A percentile compares a stretch with the other conserved stretches of the same genome.
phyloP scores from a whole-genome alignment of 2,329 filamentous ascomycete species.

The Tolypocladium inflatum region DNA sequence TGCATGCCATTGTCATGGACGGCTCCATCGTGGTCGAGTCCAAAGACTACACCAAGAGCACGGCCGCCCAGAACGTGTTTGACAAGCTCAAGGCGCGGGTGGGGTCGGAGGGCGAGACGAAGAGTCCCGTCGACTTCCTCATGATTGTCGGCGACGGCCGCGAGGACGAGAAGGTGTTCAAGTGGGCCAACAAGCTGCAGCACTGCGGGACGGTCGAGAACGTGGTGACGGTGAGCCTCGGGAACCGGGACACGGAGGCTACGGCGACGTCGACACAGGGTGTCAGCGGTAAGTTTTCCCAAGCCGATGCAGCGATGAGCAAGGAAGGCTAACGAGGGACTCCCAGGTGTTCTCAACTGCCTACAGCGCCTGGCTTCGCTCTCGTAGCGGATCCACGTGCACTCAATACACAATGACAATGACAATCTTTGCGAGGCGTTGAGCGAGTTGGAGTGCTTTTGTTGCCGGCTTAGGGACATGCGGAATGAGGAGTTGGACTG shows the following conservation, averaged over 20 bases:
- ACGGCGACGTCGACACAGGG: conserved; percentile 80
- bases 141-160: conserved; percentile 85
- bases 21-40: conserved; percentile 78
- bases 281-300: conserved; percentile 62
- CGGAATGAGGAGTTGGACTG: neutral
- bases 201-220: conserved; percentile 50
- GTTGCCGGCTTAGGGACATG: neutral
- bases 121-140: conserved; percentile 64
- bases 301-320: neutral
- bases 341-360: conserved; percentile 30
- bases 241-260: conserved; percentile 81
- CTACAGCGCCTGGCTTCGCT: conserved; percentile 30
- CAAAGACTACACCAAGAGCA: conserved; percentile 78
- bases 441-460: neutral
- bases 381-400: conserved; percentile 5
- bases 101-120: conserved; percentile 13
- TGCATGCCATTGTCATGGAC: conserved; percentile 75
- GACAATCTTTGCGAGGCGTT: conserved; percentile 2
- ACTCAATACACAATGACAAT: neutral
- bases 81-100: conserved; percentile 39
- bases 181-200: conserved; percentile 77
- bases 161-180: conserved; percentile 89
- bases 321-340: neutral
- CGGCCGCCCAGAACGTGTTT: conserved; percentile 68
- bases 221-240: conserved; percentile 78